Conservation (phyloP, 768 basidiomycete species). For the Termitomyces sp. region DNA sequence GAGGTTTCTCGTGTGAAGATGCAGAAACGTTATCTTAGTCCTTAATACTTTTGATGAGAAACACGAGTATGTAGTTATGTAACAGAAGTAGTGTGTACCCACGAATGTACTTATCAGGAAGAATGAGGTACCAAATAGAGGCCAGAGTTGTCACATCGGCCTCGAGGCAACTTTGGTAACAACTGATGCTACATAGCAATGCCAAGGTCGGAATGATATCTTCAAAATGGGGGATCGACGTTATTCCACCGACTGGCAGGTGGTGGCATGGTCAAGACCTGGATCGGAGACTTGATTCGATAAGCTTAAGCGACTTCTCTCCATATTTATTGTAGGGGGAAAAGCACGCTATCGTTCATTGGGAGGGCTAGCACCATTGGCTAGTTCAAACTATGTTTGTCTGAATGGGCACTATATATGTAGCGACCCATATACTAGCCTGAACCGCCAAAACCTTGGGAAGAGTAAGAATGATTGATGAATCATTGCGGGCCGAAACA, state of each 20-base stretch:
- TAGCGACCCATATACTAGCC: slow-evolving; percentile 17
- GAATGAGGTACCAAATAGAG: background rate
- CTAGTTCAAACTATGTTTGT: slow-evolving; percentile 11
- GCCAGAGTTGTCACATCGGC: background rate
- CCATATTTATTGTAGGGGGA: slow-evolving; percentile 12
- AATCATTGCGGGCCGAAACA: slow-evolving; percentile 12
- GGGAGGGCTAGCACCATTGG: slow-evolving; percentile 8
- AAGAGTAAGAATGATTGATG: slow-evolving; percentile 20
- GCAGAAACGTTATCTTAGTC: background rate
- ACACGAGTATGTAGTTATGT: background rate
- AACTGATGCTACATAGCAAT: background rate
- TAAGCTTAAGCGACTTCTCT: background rate
- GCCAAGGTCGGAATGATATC: background rate
- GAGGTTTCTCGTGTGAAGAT: background rate
- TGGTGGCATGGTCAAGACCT: slow-evolving; percentile 11
- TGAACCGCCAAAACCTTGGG: slow-evolving; percentile 13
- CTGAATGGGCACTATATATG: slow-evolving; percentile 13
- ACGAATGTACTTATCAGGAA: background rate
- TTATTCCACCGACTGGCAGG: slow-evolving; percentile 6
- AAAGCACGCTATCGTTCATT: slow-evolving; percentile 13
- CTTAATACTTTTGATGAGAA: background rate
- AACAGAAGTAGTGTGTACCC: background rate
- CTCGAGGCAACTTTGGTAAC: background rate
- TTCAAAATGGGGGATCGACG: background rate
- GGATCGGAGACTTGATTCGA: background rate